phyloP scores from a whole-genome alignment of 352 stramenopile genomes.

The Plasmopara halstedii region DNA sequence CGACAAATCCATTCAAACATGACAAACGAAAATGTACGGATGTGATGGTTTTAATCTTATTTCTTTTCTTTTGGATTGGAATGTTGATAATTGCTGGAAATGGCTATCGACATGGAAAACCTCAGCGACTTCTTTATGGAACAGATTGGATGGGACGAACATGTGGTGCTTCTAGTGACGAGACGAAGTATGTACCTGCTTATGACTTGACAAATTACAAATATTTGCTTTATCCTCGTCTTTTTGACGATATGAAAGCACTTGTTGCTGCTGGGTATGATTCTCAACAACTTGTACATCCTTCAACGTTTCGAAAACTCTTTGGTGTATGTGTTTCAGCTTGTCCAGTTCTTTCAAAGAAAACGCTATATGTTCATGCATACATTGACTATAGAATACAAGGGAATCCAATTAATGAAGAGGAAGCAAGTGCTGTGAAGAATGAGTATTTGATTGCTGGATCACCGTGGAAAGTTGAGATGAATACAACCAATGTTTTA shows the following conservation, averaged over 20 bases:
- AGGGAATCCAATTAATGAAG: constrained; percentile 28
- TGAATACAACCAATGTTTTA: constrained; percentile 57
- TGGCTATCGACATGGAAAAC: constrained; percentile 56
- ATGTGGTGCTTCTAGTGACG: constrained; percentile 43
- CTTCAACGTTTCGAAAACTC: constrained; percentile 33
- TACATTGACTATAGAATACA: constrained; percentile 44
- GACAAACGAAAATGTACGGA: constrained; percentile 74
- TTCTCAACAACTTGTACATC: constrained; percentile 9
- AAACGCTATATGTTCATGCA: constrained; percentile 47
- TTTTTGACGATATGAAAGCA: constrained; percentile 48
- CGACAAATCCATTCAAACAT: constrained; percentile 55
- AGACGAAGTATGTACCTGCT: constrained; percentile 32
- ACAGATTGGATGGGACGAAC: constrained; percentile 64
- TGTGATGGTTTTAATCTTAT: constrained; percentile 54
- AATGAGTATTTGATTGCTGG: constrained; percentile 45
- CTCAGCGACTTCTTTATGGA: constrained; percentile 68
- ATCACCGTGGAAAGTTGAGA: constrained; percentile 51
- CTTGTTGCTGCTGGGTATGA: constrained; percentile 10
- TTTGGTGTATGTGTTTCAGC: constrained; percentile 38
- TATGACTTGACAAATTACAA: constrained; percentile 66
- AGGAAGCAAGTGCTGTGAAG: constrained; percentile 12
- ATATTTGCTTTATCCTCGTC: constrained; percentile 64
- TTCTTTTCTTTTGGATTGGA: constrained; percentile 42
- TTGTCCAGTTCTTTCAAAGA: constrained; percentile 38
- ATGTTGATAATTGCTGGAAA: constrained; percentile 66